A percentile compares a stretch with the other conserved stretches of the same genome.
phyloP scores from a whole-genome alignment of 2,329 filamentous ascomycete genomes.

The Torrubiella hemipterigena region DNA sequence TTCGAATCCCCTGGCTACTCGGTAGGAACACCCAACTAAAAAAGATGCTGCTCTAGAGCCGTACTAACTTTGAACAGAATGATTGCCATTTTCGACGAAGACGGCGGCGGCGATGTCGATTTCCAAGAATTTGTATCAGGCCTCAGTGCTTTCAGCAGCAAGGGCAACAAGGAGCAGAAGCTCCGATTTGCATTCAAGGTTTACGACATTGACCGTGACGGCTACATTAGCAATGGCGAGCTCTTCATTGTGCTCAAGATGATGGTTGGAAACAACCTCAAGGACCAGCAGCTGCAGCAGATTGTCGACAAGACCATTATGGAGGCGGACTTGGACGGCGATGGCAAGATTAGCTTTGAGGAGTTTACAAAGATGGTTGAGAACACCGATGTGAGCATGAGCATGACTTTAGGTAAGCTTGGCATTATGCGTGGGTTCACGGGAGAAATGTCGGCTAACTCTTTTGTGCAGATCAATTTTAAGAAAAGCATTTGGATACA shows the following conservation, averaged over 20 bases:
- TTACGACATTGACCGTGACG: constrained; percentile 97
- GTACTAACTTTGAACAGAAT: constrained; percentile 45
- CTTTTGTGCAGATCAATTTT: neutral
- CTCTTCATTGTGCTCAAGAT: constrained; percentile 99
- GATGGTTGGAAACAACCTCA: constrained; percentile 99
- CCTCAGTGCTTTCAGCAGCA: constrained; percentile 88
- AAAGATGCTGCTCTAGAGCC: neutral
- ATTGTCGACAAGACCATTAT: constrained; percentile 99
- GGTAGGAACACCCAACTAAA: constrained; percentile 36
- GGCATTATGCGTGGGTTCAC: neutral
- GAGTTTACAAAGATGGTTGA: constrained; percentile 99
- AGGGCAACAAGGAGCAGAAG: constrained; percentile 99
- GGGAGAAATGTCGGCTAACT: neutral
- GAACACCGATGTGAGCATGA: constrained; percentile 72
- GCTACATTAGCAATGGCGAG: constrained; percentile 97
- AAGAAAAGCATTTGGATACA: neutral
- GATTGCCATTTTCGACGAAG: constrained; percentile 99
- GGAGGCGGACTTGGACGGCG: constrained; percentile 92
- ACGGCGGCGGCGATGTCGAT: constrained; percentile 93
- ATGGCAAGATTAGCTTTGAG: constrained; percentile 98
- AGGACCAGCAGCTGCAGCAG: constrained; percentile 97
- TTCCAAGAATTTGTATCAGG: constrained; percentile 98
- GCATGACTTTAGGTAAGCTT: constrained; percentile 56
- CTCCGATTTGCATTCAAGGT: constrained; percentile 97
- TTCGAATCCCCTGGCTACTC: constrained; percentile 91